Evolutionary conservation across 1,284 basidiomycete genomes (phyloP).

Genomic region (Athelia sp.): DNA sequence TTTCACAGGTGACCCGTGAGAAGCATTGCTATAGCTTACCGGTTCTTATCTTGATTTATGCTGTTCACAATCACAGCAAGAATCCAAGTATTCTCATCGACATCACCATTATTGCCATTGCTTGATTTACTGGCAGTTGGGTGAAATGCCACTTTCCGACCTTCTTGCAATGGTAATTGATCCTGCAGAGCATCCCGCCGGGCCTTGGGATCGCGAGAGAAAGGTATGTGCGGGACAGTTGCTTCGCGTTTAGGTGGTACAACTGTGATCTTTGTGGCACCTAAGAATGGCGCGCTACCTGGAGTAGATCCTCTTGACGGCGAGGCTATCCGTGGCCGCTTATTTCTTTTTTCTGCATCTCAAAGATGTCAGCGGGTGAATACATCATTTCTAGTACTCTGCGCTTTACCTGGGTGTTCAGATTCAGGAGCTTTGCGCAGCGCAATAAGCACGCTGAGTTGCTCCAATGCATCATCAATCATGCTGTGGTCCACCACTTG

Average conservation of each 20-base stretch:
- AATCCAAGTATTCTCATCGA: constrained; percentile 76
- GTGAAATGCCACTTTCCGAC: constrained; percentile 75
- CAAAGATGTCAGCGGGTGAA: constrained; percentile 5
- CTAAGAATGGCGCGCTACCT: constrained; percentile 24
- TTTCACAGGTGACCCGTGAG: constrained; percentile 2
- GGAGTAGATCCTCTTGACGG: constrained; percentile 40
- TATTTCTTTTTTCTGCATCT: constrained; percentile 61
- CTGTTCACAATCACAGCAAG: constrained; percentile 68
- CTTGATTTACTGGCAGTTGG: constrained; percentile 49
- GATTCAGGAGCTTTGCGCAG: constrained; percentile 63
- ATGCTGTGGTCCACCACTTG: constrained; percentile 36
- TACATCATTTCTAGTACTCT: not conserved
- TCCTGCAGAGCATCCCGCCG: constrained; percentile 54
- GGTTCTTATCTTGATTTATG: constrained; percentile 64
- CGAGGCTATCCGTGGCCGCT: constrained; percentile 67
- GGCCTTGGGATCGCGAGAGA: constrained; percentile 62
- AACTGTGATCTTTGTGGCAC: constrained; percentile 34
- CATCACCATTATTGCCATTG: constrained; percentile 39
- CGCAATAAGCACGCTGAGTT: constrained; percentile 61
- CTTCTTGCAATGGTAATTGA: constrained; percentile 63
- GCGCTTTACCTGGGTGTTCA: constrained; percentile 43
- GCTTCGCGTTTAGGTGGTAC: constrained; percentile 44
- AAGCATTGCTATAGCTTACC: constrained; percentile 29
- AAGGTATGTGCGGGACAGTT: constrained; percentile 42
- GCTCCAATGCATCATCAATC: constrained; percentile 67